These are phyloP conservation scores for Pestalotiopsis sp. DNA, from an alignment of 2,329 filamentous ascomycete genomes.

Conservation along the genomic window DNA sequence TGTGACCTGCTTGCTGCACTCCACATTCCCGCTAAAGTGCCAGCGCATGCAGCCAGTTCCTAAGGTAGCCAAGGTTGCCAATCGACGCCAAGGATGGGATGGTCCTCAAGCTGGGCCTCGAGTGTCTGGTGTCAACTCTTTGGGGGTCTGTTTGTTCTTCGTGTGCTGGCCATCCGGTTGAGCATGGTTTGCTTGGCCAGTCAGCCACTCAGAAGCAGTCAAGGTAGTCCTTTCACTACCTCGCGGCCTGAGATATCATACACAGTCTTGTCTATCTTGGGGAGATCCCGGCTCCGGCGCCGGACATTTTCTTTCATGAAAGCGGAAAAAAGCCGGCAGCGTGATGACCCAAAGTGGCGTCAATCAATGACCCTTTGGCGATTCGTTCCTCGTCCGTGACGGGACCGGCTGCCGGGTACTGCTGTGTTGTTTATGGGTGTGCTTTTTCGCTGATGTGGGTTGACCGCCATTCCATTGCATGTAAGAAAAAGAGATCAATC, in stretches of 20 bases:
- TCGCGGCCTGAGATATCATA: neutral
- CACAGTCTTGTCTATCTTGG: no score
- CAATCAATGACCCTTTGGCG: neutral
- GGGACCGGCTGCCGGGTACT: no score
- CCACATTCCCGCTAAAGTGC: slow-evolving; percentile 1
- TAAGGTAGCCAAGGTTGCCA: neutral
- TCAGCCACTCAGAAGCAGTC: neutral
- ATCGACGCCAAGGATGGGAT: neutral
- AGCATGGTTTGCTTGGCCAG: neutral
- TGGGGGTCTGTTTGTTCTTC: no score
- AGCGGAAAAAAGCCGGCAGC: no score
- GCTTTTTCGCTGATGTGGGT: neutral
- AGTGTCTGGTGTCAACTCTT: neutral
- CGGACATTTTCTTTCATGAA: no score
- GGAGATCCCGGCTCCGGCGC: no score
- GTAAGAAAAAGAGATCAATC: neutral
- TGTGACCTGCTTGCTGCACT: slow-evolving; percentile 1
- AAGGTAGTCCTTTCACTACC: neutral
- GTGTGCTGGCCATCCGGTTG: neutral
- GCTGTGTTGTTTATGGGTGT: neutral
- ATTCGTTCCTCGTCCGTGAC: neutral
- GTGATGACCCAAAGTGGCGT: no score
- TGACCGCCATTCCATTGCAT: neutral
- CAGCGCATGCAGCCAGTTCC: neutral
- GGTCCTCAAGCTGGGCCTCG: neutral